Evolutionary conservation across 306 rosid species (phyloP).

Genomic region (Calophaca sinica): DNA sequence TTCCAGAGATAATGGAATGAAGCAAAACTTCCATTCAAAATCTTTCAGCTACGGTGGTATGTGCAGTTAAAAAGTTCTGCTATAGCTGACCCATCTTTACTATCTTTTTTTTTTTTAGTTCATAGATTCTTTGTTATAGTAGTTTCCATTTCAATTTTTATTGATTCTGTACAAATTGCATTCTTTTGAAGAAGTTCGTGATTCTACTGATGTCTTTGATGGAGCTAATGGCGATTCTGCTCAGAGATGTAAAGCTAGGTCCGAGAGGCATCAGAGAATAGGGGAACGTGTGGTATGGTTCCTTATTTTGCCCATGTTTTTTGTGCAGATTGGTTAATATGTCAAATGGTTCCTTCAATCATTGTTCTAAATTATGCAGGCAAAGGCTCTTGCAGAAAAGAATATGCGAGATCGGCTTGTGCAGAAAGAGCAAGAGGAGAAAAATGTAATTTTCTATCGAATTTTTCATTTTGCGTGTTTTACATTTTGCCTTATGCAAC

Average conservation of each 20-base stretch:
- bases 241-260: conserved; percentile 83
- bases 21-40: conserved; percentile 54
- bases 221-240: conserved; percentile 68
- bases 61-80: conserved; percentile 47
- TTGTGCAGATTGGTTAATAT: conserved; percentile 27
- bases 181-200: conserved; percentile 53
- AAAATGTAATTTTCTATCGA: conserved; percentile 66
- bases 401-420: conserved; percentile 78
- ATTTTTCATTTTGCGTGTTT: conserved; percentile 21
- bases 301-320: conserved; percentile 38
- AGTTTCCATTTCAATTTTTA: conserved; percentile 29
- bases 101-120: conserved; percentile 31
- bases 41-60: conserved; percentile 74
- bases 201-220: conserved; percentile 56
- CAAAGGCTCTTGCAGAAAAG: conserved; percentile 93
- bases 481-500: conserved; percentile 44
- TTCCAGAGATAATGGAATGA: conserved; percentile 60
- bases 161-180: conserved; percentile 39
- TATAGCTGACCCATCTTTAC: conserved; percentile 6
- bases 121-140: neutral
- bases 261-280: conserved; percentile 81
- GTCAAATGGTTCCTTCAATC: conserved; percentile 46
- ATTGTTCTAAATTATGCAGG: conserved; percentile 59
- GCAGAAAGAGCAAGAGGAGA: conserved; percentile 89
- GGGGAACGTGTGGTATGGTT: conserved; percentile 88